Conservation (phyloP, 257 asterid genomes). For the Solanum medicagineum region DNA sequence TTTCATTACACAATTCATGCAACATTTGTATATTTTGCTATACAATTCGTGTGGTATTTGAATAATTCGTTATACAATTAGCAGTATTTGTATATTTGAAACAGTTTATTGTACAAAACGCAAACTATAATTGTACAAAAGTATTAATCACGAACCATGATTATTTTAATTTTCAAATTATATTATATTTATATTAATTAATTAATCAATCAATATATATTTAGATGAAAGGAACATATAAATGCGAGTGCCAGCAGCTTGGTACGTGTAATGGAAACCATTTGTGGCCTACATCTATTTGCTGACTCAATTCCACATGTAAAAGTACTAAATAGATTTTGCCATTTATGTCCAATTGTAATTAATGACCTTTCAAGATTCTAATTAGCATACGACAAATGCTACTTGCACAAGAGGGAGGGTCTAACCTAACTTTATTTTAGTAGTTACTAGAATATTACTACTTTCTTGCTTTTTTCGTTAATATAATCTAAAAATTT, state of each 20-base stretch:
- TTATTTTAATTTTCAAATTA: too few species aligned
- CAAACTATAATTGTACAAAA: too few species aligned
- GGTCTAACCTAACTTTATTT: not conserved
- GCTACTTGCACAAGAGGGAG: not conserved
- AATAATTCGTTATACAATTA: too few species aligned
- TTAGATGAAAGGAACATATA: not conserved
- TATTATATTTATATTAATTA: too few species aligned
- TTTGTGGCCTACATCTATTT: slow-evolving; percentile 11
- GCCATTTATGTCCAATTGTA: not conserved
- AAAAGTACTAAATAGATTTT: not conserved
- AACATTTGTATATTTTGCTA: too few species aligned
- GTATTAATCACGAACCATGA: too few species aligned
- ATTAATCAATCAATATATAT: too few species aligned
- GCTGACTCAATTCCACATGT: slow-evolving; percentile 37
- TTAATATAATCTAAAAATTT: not conserved
- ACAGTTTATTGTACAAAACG: too few species aligned
- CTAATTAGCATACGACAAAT: not conserved
- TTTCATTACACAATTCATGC: too few species aligned
- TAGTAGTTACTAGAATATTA: not conserved
- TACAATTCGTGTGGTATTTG: too few species aligned
- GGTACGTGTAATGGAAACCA: not conserved
- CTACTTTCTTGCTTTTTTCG: not conserved
- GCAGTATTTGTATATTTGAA: too few species aligned
- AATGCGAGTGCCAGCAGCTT: not conserved
- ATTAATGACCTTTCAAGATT: not conserved